Evolutionary conservation across 129 eudicot genomes (phyloP), one percentile per base, ranked within the genome.

Genomic region (Tanacetum coccineum): DNA sequence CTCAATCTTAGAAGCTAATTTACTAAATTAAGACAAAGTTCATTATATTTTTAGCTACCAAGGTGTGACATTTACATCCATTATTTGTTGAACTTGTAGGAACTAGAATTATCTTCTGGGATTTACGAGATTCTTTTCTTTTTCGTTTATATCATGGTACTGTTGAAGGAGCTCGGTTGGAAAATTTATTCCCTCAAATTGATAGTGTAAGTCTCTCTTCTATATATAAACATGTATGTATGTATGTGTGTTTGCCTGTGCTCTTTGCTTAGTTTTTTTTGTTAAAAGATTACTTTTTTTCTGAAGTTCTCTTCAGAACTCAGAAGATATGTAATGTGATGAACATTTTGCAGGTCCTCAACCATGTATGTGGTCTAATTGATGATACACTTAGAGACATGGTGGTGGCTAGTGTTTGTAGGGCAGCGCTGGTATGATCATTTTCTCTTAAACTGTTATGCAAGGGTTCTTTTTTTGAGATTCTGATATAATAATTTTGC

Each of bases 401-500:
- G 62, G 85, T 93, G 74, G 99, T 89, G 79, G 74, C 85, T 45
- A 89, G 93, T 83, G 87, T 93, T 45, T 93, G 84, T 74, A 87
- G 81, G 76, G 95, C 92, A 67, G 81, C 90, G 13, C 67, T 88
- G 93, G 99, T 89, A 90, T 48, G 70, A 28, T 49, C 20, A 36
- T 59, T 6, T 52, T 3, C n/a, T 42, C 49, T 11, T 17, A 13
- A 63, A 19, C 22, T 62, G 15, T 67, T 36, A 46, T 50, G 13
- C 2, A 56, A 57, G 57, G 40, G n/a, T n/a, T 49, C 14, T n/a
- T 62, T 30, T 6, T 25, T 51, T 42, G 49, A 47, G 64, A 59
- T 66, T 67, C 66, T 81, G 62, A 8, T 53, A 74, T 70, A 28
- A 10, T 21, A 18, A 0, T 4, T 20, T 45, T 39, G 6, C 54